Base-by-base conservation (phyloP, 495 filamentous ascomycete species). In the Penicillium chermesinum region DNA sequence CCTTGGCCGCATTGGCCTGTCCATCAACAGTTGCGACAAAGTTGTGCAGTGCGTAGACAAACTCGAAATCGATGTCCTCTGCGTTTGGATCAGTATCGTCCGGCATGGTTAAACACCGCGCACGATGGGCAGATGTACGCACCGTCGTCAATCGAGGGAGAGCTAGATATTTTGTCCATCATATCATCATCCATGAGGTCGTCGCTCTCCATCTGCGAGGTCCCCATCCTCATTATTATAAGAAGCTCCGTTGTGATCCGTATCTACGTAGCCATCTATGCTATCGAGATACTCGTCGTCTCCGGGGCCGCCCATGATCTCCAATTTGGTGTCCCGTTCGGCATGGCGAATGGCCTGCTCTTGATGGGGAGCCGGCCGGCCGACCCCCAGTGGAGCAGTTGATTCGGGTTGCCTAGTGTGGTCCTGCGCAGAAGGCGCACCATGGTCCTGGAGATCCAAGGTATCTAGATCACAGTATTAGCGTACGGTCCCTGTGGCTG, bases 1-100 rank as follows among this genome's bases (percentile, higher is more conserved):
- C 93, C 72, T 99, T 99, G 8, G 88, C 89, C 38, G 93, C 93
- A 74, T 97, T 97, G 48, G 93, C 93, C 68, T 99, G 93, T 6
- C 93, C 93, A 69, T 99, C 94, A 42, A 97, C 93, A 1, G 91
- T 97, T 27, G 93, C 93, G 44, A 93, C 87, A 61, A 99, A 99
- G 19, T 90, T 97, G 66, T 96, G 93, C 49, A 99, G 75, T 40
- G 93, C 93, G 68, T 99, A 99, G 46, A 99, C 93, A 69, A 97
- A 96, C 57, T 97, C 91, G 68, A 99, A 97, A 77, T 99, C 91
- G 69, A 99, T 99, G 66, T 97, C 93, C 80, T 99, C 93, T 88
- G 66, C 54, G n/a, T 62, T 79, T 74, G 73, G 75, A 82, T 89
- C 84, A 91, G 87, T 77, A 35, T 43, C 15, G 19, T 15, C 14